These are phyloP conservation scores for Beauveria varroae DNA, from an alignment of 2,329 filamentous ascomycete genomes.

Conservation along the genomic window DNA sequence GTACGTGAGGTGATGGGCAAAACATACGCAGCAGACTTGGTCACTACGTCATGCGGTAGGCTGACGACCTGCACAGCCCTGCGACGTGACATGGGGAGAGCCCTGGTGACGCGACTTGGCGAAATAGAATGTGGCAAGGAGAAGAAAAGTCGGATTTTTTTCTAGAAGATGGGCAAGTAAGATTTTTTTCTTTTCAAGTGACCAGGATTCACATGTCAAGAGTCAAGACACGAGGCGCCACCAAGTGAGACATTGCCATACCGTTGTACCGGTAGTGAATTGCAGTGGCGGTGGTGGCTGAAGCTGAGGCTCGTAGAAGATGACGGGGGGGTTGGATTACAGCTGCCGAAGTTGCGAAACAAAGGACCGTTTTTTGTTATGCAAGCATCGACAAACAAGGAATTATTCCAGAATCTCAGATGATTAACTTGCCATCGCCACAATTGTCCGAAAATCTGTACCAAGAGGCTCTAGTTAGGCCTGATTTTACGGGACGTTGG, in stretches of 20 bases:
- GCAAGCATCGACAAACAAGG: neutral
- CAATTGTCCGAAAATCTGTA: neutral
- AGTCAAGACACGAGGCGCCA: neutral
- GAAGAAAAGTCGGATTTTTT: too few species aligned
- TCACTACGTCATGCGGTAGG: neutral
- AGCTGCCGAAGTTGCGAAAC: neutral
- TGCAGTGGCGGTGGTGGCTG: conserved; percentile 4
- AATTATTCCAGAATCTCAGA: neutral
- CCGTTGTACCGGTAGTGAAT: neutral
- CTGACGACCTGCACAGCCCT: conserved; percentile 4
- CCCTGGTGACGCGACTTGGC: conserved; percentile 2
- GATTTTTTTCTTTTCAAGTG: neutral
- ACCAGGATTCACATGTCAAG: neutral
- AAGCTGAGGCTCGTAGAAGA: neutral
- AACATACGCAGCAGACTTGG: neutral
- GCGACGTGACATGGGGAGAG: conserved; percentile 4
- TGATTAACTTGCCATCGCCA: neutral
- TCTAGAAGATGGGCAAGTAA: too few species aligned
- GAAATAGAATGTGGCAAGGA: too few species aligned
- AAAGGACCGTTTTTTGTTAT: too few species aligned
- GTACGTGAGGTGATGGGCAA: too few species aligned
- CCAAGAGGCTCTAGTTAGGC: too few species aligned
- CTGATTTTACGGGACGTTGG: too few species aligned
- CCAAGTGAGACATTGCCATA: neutral
- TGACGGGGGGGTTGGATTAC: too few species aligned